Conservation (phyloP, 805 yeast species). For the Suhomyces sp. region DNA sequence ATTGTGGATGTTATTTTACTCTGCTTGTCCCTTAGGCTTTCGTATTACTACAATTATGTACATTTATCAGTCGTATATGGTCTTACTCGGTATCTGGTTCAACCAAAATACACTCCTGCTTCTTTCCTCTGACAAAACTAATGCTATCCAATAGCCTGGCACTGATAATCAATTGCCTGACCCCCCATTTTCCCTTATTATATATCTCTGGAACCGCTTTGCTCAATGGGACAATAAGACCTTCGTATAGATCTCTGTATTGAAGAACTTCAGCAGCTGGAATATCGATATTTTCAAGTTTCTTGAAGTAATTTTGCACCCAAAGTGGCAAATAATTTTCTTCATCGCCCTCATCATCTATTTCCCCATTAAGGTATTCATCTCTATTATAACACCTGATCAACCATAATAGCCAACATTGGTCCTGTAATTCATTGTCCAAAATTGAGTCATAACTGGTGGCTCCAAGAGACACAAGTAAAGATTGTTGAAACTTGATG, state of each 20-base stretch:
- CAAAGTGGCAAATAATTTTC: constrained; percentile 51
- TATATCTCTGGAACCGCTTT: constrained; percentile 58
- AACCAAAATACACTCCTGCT: constrained; percentile 44
- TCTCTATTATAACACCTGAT: constrained; percentile 54
- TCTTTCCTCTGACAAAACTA: constrained; percentile 47
- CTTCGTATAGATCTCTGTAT: constrained; percentile 51
- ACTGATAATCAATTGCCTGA: constrained; percentile 48
- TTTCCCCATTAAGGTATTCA: constrained; percentile 18
- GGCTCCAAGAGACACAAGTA: constrained; percentile 58
- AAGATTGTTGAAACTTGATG: constrained; percentile 49
- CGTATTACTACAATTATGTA: too few species aligned
- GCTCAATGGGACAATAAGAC: constrained; percentile 49
- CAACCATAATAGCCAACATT: constrained; percentile 61
- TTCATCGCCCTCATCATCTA: constrained; percentile 19
- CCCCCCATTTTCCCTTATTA: constrained; percentile 49
- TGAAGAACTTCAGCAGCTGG: constrained; percentile 55
- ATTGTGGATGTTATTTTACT: too few species aligned
- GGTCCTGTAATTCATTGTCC: constrained; percentile 51
- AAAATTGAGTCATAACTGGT: constrained; percentile 52
- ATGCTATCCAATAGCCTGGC: constrained; percentile 52
- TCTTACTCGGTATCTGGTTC: constrained; percentile 1
- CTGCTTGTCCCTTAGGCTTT: too few species aligned
- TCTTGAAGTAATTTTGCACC: constrained; percentile 41
- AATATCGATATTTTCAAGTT: constrained; percentile 36
- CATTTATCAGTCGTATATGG: too few species aligned